phyloP scores from a whole-genome alignment of 2,329 filamentous ascomycete species.

The Elsinoe necatrix region DNA sequence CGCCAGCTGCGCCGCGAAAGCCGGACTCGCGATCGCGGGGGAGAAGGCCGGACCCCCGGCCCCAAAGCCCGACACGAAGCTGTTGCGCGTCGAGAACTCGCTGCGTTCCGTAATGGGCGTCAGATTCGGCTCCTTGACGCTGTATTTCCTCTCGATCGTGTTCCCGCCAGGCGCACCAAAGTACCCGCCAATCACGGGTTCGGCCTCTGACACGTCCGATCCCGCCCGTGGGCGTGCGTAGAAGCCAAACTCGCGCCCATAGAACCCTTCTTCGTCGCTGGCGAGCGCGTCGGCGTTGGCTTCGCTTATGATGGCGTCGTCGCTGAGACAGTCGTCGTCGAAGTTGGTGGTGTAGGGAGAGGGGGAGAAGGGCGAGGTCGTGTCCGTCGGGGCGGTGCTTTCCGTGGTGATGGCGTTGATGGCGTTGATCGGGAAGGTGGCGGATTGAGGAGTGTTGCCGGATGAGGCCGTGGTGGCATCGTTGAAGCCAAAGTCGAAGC shows the following conservation, averaged over 20 bases:
- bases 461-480: slow-evolving; percentile 29
- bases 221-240: slow-evolving; percentile 54
- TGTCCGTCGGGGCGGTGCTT: slow-evolving; percentile 42
- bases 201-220: slow-evolving; percentile 39
- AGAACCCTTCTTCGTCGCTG: slow-evolving; percentile 87
- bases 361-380: background rate
- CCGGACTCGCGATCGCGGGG: slow-evolving; percentile 11
- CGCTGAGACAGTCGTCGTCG: slow-evolving; percentile 45
- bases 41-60: background rate
- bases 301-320: slow-evolving; percentile 87
- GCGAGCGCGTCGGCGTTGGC: slow-evolving; percentile 91
- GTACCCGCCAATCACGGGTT: slow-evolving; percentile 75
- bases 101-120: slow-evolving; percentile 94
- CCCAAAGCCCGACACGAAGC: slow-evolving; percentile 48
- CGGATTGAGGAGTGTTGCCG: slow-evolving; percentile 18
- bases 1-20: slow-evolving; percentile 14
- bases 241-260: slow-evolving; percentile 94
- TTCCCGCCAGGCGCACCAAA: slow-evolving; percentile 69
- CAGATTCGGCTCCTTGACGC: slow-evolving; percentile 77
- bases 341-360: slow-evolving; percentile 43
- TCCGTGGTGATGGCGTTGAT: slow-evolving; percentile 46
- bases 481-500: slow-evolving; percentile 36
- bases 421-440: slow-evolving; percentile 34
- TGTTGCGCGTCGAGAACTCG: slow-evolving; percentile 93
- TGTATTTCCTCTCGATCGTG: slow-evolving; percentile 57